Percentiles rank a stretch among this genome's conserved stretches.
phyloP scores from a whole-genome alignment of 352 stramenopile species.

The Pythium scleroteichum region DNA sequence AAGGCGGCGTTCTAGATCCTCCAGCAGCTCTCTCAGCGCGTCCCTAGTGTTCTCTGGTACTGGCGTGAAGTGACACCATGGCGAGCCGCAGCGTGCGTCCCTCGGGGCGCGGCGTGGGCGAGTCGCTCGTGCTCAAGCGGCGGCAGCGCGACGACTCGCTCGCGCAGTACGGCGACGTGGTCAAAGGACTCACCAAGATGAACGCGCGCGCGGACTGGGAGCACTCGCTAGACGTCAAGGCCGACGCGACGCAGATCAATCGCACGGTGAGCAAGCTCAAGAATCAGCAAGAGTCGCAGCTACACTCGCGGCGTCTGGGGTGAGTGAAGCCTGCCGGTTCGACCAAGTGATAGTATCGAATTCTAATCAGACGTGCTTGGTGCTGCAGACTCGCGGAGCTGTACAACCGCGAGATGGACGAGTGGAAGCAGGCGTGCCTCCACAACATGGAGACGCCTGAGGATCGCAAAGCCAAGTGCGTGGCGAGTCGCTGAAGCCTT shows the following conservation, averaged over 20 bases:
- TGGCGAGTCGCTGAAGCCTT: too few species aligned
- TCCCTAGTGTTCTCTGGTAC: neutral
- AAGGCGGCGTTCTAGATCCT: neutral
- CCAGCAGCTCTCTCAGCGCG: neutral
- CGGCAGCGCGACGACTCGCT: conserved; percentile 69
- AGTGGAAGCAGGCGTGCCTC: conserved; percentile 66
- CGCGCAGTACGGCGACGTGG: conserved; percentile 49
- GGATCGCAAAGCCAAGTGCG: conserved; percentile 76
- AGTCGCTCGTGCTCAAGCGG: conserved; percentile 73
- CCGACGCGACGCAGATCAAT: conserved; percentile 49
- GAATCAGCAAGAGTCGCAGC: conserved; percentile 75
- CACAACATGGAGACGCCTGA: conserved; percentile 76
- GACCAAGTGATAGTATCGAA: too few species aligned
- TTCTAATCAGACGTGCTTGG: too few species aligned
- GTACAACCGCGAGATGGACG: conserved; percentile 77
- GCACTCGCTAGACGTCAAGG: conserved; percentile 54
- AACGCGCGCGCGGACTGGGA: conserved; percentile 76
- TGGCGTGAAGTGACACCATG: neutral
- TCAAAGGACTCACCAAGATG: conserved; percentile 48
- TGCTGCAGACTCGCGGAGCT: conserved; percentile 73
- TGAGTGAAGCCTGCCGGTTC: too few species aligned
- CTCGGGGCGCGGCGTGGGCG: conserved; percentile 50
- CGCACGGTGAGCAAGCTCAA: conserved; percentile 48
- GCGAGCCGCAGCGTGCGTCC: conserved; percentile 12
- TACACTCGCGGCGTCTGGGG: conserved; percentile 60